Base-by-base conservation (phyloP, 768 basidiomycete genomes). In the Termitomyces sp. region DNA sequence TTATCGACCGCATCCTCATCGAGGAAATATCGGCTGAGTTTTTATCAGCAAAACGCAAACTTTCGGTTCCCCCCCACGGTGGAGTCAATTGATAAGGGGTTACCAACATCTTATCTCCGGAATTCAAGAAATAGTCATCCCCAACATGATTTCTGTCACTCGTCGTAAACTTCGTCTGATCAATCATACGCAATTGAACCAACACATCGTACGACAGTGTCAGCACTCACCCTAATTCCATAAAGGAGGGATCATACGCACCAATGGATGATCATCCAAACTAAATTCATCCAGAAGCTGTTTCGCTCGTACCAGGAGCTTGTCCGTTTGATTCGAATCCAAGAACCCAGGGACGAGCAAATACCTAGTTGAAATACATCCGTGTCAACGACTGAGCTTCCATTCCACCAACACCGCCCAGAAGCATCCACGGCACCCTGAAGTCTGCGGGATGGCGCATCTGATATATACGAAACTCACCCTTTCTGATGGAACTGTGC, bases 61-160 rank as follows among this genome's bases (percentile, higher is more conserved):
- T 50, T 3, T 50, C 20, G 22, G 33, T 10, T 7, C 13, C 13
- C 4, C 16, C 6, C 20, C n/a, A 36, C 24, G 22, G 30, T 16
- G 16, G 38, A 52, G 36, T 20, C 4, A 48, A 7, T 30, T 38
- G 5, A 54, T 10, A 33, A 18, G 32, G 16, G 18, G 53, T 50
- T 8, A 63, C 77, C 10, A 50, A 80, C 76, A 98, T 92, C 78
- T 97, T 97, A 71, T 98, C 93, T 2, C 93, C 92, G 1, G 92
- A 94, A 32, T 75, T 81, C 48, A 99, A 76, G 67, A 99, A 99
- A 71, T 98, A 98, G 33, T 92, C 85, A 66, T 98, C 94, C 0
- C 94, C 94, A 26, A 93, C 79, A 63, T 94, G 91, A 54, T 86
- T 77, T 57, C 82, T 75, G 58, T 90, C 86, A 22, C 80, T 80